phyloP scores from a whole-genome alignment of 352 stramenopile species.

The Phytophthora palmivora region DNA sequence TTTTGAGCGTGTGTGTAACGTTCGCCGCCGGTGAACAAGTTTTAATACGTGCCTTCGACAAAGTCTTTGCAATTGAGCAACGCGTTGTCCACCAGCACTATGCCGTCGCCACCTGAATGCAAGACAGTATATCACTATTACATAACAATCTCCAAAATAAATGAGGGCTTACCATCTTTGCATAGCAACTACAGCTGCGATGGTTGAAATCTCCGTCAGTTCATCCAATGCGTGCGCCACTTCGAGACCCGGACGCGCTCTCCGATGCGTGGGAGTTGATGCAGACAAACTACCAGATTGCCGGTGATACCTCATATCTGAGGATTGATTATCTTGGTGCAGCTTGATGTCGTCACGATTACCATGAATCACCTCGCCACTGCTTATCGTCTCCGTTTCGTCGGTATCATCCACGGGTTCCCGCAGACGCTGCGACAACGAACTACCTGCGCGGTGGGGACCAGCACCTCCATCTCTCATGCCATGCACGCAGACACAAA shows the following conservation, averaged over 20 bases:
- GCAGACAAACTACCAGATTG: slow-evolving; percentile 8
- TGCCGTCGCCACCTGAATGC: slow-evolving; percentile 41
- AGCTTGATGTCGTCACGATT: slow-evolving; percentile 16
- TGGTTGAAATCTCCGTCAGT: slow-evolving; percentile 46
- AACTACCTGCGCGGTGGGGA: slow-evolving; percentile 8
- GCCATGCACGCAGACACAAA: slow-evolving; percentile 18
- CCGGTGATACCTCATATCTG: slow-evolving; percentile 13
- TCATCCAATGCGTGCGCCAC: slow-evolving; percentile 39
- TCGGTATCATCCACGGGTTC: background rate
- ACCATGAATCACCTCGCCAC: slow-evolving; percentile 9
- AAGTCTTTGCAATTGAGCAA: slow-evolving; percentile 42
- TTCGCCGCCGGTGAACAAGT: slow-evolving; percentile 39
- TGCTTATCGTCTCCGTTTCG: slow-evolving; percentile 20
- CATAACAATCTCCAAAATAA: background rate
- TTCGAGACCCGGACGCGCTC: slow-evolving; percentile 13
- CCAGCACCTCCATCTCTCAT: slow-evolving; percentile 17
- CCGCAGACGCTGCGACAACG: slow-evolving; percentile 3
- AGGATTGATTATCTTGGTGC: slow-evolving; percentile 10
- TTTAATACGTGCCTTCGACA: slow-evolving; percentile 36
- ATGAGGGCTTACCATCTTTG: slow-evolving; percentile 43
- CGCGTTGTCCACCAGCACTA: slow-evolving; percentile 40
- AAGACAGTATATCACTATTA: background rate
- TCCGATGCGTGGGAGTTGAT: slow-evolving; percentile 15
- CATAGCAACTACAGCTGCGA: slow-evolving; percentile 45
- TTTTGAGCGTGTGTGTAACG: slow-evolving; percentile 47